Evolutionary conservation across 164 flowering plant genomes (phyloP).

Genomic region (Brasenia schreberi): DNA sequence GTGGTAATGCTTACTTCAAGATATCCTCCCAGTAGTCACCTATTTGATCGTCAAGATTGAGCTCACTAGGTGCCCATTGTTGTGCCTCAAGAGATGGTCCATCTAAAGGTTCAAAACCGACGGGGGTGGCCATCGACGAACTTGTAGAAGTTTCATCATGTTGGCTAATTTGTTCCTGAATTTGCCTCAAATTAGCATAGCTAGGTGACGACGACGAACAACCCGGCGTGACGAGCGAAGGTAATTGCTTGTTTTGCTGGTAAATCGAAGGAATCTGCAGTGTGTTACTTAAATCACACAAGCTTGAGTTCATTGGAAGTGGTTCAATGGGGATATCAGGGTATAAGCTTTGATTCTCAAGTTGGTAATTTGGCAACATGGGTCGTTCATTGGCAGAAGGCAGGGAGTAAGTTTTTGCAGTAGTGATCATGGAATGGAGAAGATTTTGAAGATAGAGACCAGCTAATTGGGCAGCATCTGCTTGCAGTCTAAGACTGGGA

Average conservation of each 20-base stretch:
- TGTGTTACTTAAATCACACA: background rate
- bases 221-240: background rate
- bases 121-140: background rate
- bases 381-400: background rate
- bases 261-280: background rate
- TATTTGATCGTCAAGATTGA: slow-evolving; percentile 27
- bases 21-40: slow-evolving; percentile 28
- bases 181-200: background rate
- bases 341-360: background rate
- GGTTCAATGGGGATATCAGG: background rate
- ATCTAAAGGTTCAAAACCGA: background rate
- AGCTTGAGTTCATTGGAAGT: background rate
- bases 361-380: background rate
- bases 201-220: background rate
- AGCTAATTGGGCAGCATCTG: slow-evolving; percentile 4
- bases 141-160: background rate
- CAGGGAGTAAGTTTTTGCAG: background rate
- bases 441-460: background rate
- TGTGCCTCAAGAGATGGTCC: too few relatives aligned
- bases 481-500: background rate
- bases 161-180: background rate
- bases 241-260: background rate
- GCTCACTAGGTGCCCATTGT: slow-evolving; percentile 3
- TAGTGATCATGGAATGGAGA: background rate
- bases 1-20: slow-evolving; percentile 18